phyloP scores from a whole-genome alignment of 257 asterid species.

The Gardenia jasminoides region DNA sequence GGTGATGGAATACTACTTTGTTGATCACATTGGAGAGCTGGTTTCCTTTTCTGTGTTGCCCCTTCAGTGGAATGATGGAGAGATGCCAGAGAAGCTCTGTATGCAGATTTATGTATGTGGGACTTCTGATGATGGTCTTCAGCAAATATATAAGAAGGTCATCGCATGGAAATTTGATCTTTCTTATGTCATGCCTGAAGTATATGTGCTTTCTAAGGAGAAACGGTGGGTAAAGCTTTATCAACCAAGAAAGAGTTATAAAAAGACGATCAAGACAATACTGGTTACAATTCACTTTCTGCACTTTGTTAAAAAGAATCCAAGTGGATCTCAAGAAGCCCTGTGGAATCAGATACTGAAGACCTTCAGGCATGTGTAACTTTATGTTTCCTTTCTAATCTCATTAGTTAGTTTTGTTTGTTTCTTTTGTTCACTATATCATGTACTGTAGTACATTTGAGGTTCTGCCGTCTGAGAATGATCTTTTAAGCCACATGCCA shows the following conservation, averaged over 20 bases:
- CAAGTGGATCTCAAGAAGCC: conserved; percentile 32
- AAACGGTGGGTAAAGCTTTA: conserved; percentile 58
- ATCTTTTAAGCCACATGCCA: conserved; percentile 53
- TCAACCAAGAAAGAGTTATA: conserved; percentile 48
- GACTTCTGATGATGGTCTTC: conserved; percentile 38
- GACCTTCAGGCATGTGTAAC: conserved; percentile 36
- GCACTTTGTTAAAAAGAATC: conserved; percentile 48
- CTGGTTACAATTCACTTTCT: conserved; percentile 51
- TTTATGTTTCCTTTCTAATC: background rate
- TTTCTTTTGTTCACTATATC: conserved; percentile 20
- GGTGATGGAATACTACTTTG: conserved; percentile 43
- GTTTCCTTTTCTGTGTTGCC: conserved; percentile 54
- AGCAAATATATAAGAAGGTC: conserved; percentile 39
- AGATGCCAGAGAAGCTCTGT: conserved; percentile 16
- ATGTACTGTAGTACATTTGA: conserved; percentile 45
- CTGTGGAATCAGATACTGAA: conserved; percentile 50
- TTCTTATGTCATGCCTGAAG: conserved; percentile 44
- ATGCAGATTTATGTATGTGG: conserved; percentile 42
- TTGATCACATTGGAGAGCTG: conserved; percentile 27
- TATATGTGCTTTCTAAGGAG: conserved; percentile 44
- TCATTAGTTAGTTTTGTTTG: background rate
- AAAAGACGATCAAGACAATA: conserved; percentile 33
- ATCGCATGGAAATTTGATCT: conserved; percentile 66
- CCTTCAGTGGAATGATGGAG: conserved; percentile 40
- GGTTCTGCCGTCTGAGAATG: conserved; percentile 55